Evolutionary conservation across 768 basidiomycete species (phyloP), one percentile per base, ranked within the genome.

Genomic region (Mycena vitilis): DNA sequence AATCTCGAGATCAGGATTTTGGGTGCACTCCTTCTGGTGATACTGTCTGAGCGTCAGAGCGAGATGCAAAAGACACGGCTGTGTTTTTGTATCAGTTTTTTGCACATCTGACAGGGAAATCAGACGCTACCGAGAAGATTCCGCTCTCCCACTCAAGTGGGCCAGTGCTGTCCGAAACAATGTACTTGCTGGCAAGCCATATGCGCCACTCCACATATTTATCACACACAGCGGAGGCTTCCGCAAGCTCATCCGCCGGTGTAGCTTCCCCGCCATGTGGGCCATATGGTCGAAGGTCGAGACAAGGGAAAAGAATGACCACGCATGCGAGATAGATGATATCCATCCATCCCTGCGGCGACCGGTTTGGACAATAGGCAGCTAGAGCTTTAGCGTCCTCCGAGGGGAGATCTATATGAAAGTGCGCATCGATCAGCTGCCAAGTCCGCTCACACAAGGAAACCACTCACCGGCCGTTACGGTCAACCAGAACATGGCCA

Each of bases 321-420:
- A 64, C 38, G 63, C 54, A 56, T 6, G 44, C 22, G 4, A 64
- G 34, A 42, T 57, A 48, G 15, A 64, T 40, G 23, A 64, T 64
- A 25, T 64, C 54, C 30, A 64, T 30, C 63, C 55, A 64, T 7
- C 63, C 63, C 1, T 38, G 48, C 13, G 49, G 37, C 1, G 45
- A 5, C 13, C 56, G 18, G 54, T 64, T n/a, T 6, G 63, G 63
- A 20, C 23, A 40, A 48, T 64, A 64, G 11, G 42, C 63, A 9
- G 45, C 34, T 2, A 64, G 36, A 5, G 30, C 20, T 4, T n/a
- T 9, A 6, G n/a, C n/a, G 7, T 64, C 54, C 37, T 22, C 45
- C 5, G n/a, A n/a, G n/a, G 25, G 54, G 5, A 18, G 18, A 36
- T 40, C 45, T 54, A 38, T 49, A 20, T 36, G 13, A 13, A 44